Conservation (phyloP, 805 yeast genomes). For the Suhomyces emberorum region DNA sequence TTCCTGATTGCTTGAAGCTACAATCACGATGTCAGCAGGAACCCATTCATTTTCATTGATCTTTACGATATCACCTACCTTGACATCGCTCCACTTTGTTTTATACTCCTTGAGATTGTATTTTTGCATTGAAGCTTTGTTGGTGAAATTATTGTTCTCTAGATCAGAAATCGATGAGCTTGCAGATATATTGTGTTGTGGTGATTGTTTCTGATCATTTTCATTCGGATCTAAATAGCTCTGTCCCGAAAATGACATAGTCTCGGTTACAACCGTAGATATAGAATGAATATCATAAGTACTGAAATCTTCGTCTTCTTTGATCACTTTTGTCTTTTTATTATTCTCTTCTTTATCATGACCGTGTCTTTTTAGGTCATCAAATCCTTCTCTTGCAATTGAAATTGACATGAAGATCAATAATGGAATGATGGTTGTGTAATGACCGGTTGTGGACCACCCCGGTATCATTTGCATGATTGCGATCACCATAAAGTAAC, state of each 20-base stretch:
- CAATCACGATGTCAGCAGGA: conserved; percentile 83
- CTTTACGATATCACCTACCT: conserved; percentile 83
- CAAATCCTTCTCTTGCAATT: conserved; percentile 89
- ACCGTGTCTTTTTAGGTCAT: conserved; percentile 83
- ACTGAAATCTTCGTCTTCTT: conserved; percentile 27
- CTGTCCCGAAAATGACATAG: conserved; percentile 19
- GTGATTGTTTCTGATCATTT: neutral
- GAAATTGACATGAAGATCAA: conserved; percentile 84
- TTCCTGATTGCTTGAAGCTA: conserved; percentile 62
- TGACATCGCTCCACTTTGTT: conserved; percentile 67
- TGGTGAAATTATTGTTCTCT: conserved; percentile 10
- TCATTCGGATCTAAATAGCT: conserved; percentile 3
- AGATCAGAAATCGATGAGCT: conserved; percentile 10
- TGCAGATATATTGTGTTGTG: conserved; percentile 2
- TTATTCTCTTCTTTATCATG: conserved; percentile 85
- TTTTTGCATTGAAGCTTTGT: conserved; percentile 18
- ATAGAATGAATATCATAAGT: conserved; percentile 37
- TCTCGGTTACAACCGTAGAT: conserved; percentile 37
- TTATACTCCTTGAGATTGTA: conserved; percentile 32
- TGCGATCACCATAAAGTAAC: conserved; percentile 86
- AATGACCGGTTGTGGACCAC: conserved; percentile 96
- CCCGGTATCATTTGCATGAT: conserved; percentile 93
- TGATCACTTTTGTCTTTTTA: conserved; percentile 26
- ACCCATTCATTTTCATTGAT: conserved; percentile 83
- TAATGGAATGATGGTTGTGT: conserved; percentile 89